Percentiles rank a stretch among this genome's conserved stretches.
phyloP scores from a whole-genome alignment of 352 stramenopile genomes.

The Pythium biforme region DNA sequence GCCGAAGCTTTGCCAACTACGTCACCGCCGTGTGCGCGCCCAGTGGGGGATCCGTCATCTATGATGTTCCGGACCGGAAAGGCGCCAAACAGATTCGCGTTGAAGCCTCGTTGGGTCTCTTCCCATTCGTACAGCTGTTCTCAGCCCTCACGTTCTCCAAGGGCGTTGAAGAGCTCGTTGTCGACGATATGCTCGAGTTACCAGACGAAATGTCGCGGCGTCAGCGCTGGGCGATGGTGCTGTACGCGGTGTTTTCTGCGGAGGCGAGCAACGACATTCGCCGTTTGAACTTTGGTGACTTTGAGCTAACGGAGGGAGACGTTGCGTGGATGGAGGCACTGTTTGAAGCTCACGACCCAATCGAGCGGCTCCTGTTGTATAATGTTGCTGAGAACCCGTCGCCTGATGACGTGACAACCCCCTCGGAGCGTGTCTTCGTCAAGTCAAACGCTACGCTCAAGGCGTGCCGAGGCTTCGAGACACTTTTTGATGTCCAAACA shows the following conservation, averaged over 20 bases:
- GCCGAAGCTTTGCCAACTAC: slow-evolving; percentile 1
- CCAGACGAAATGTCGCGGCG: neutral
- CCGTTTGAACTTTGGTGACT: neutral
- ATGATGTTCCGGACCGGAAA: neutral
- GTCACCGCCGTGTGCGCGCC: slow-evolving; percentile 5
- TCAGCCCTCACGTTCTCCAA: slow-evolving; percentile 8
- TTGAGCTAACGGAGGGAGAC: slow-evolving; percentile 7
- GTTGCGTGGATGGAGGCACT: slow-evolving; percentile 8
- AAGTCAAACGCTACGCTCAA: neutral
- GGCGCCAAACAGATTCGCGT: neutral
- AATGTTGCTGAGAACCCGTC: neutral
- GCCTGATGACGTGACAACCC: neutral
- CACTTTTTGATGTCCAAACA: neutral
- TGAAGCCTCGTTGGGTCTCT: neutral
- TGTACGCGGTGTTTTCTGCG: slow-evolving; percentile 6
- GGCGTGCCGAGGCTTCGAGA: neutral
- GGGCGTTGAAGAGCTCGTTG: slow-evolving; percentile 1
- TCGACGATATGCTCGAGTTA: slow-evolving; percentile 1
- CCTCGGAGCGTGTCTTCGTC: neutral
- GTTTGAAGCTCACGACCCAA: slow-evolving; percentile 11
- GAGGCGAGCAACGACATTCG: slow-evolving; percentile 3
- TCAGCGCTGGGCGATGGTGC: slow-evolving; percentile 3
- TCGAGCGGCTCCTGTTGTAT: slow-evolving; percentile 10
- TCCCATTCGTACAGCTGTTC: slow-evolving; percentile 5
- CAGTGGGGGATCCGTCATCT: neutral